Base-by-base conservation (phyloP, 176 grass and related monocot genomes). In the Tillandsia fasciculata region DNA sequence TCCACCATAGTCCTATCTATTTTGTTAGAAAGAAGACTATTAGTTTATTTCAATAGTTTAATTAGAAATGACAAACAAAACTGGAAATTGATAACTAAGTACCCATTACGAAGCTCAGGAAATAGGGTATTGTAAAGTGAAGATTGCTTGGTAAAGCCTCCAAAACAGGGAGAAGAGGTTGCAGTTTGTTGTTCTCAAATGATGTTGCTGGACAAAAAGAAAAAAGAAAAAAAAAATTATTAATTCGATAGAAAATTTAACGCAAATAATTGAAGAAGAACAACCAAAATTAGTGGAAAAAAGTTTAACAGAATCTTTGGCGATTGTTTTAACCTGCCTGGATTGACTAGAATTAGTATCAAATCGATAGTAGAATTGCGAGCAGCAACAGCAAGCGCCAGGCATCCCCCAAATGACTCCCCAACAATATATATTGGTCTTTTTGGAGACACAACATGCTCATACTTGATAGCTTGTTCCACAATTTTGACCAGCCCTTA, bases 51-150 rank as follows among this genome's bases (percentile, higher is more conserved):
- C 15, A 26, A 9, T 49, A 22, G 14, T 22, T 8, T 2, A 10
- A 68, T 68, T 18, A 17, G 2, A 23, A 17, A 29, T 22, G 9
- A 5, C 8, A 20, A 67, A 23, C 14, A 48, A 48, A 28, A 77
- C 53, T 50, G 11, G 27, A 56, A 50, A 11, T 49, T 63, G 53
- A 49, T 50, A 59, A 15, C 8, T 59, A 24, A 47, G 72, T 91
- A 91, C 93, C 89, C 88, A 96, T 89, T 29, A 90, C n/a, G 67
- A 92, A 85, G 64, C 93, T 92, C 49, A 96, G 81, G 63, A 96
- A 68, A 73, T 96, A 96, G 48, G 88, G 89, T 77, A 96, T 61
- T 48, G 86, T 76, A 29, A 81, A 52, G 66, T 96, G 89, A 84
- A 96, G 78, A 48, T 87, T 71, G 67, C 71, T 89, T 78, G 93